Evolutionary conservation across 192 early-diverging fungal genomes (phyloP), one percentile per base, ranked within the genome.

Genomic region (Haplosporangium gracile): DNA sequence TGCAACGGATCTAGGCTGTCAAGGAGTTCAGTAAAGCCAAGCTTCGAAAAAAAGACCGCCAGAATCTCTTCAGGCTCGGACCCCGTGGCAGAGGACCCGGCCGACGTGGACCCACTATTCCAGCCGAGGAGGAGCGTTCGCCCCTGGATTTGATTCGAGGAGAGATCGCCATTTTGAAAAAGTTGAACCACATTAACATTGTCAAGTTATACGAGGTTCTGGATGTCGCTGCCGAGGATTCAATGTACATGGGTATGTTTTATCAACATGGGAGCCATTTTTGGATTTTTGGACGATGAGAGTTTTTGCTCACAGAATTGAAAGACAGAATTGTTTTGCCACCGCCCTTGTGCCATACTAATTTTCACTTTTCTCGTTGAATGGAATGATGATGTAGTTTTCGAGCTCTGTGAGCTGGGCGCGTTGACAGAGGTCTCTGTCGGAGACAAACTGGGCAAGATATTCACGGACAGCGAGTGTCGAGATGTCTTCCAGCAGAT

Each of bases 101-200:
- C 55, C 85, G 85, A 7, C 73, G 90, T 32, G 90, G 91, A 32
- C 89, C 85, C 32, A 92, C 92, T 9, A 87, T 88, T 57, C 68
- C 78, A 18, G 57, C 68, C 55, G 77, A 32, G 47, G n/a, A 32
- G 43, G 75, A 75, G n/a, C 74, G 65, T 2, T 95, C 97, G 68
- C 97, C 98, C 5, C 91, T 99, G 60, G 95, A 96, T 75, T 89
- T 98, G 38, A 96, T 99, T 34, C 91, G 95, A 47, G 90, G 93
- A 1, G 99, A 99, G 88, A 93, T 99, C 49, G 99, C 97, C 10
- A 95, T 99, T 38, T 91, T 98, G 70, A 99, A 99, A 88, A 99
- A 99, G 88, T 91, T 99, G n/a, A 89, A 96, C 77, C 99, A 99
- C 82, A 88, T 84, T 4, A 95, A 99, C 82, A 90, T 98, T 80